Evolutionary conservation across 2,329 filamentous ascomycete species (phyloP), one percentile per base, ranked within the genome.

Genomic region (Alternaria ethzedia): DNA sequence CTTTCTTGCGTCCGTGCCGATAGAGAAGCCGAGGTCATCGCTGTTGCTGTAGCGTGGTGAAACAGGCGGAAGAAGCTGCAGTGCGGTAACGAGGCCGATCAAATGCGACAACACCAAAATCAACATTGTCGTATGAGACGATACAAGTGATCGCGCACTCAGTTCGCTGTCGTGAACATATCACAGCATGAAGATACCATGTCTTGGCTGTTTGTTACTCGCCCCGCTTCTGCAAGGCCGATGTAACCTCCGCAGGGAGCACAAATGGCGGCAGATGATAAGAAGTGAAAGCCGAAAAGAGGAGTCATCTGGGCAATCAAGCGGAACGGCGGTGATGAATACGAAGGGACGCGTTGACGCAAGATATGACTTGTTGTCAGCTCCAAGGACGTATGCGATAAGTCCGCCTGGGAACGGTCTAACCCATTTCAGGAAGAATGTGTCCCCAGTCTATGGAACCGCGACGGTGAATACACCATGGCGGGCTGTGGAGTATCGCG

Each of bases 61-160:
- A 2, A 80, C 72, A 1, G 82, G 81, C 13, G 82, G 81, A 8
- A 83, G 75, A 44, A 73, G 72, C 63, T 83, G 81, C 45, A 82
- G 63, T 15, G 78, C 80, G 26, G 26, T 28, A 21, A 55, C 25
- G 7, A 57, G 25, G 44, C 30, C 32, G 15, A 41, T 17, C 6
- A 45, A 25, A 13, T 44, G 28, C 11, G 50, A 28, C 11, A 56
- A 32, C 9, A 25, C 21, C 26, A 47, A 36, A 11, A 54, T 21
- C 30, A 43, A 36, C 55, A 62, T 62, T 3, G 12, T 59, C n/a
- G 15, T 8, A 17, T 5, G 49, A 49, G n/a, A 30, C 17, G 17
- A 59, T 6, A 15, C 10, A 9, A 21, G 3, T 17, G 6, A 44
- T 30, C 32, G 20, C 49, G 20, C 30, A 23, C 8, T 23, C 15